Percentiles rank a stretch among this genome's conserved stretches.
These are phyloP conservation scores for Candida dubliniensis DNA, from an alignment of 1,139 yeast species.

Conservation along the genomic window DNA sequence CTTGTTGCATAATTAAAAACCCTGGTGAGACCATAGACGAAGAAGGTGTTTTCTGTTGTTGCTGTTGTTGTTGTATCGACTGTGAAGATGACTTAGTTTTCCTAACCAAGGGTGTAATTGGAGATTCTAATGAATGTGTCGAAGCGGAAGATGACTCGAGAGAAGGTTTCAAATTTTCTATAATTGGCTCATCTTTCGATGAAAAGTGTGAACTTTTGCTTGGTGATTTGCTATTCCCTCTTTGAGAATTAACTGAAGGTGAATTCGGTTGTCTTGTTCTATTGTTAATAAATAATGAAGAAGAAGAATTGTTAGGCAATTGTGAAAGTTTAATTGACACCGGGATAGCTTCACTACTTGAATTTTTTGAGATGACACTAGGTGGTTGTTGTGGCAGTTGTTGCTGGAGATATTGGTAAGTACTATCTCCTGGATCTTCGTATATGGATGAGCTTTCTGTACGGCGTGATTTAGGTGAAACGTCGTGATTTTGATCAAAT, in stretches of 20 bases:
- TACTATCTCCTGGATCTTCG: not conserved
- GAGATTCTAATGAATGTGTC: not conserved
- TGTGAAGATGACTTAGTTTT: not conserved
- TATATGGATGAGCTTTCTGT: slow-evolving; percentile 1
- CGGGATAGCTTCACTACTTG: slow-evolving; percentile 6
- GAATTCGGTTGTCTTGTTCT: not conserved
- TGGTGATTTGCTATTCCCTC: not conserved
- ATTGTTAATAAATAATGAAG: slow-evolving; percentile 1
- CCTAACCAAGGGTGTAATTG: not conserved
- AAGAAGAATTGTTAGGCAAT: slow-evolving; percentile 3
- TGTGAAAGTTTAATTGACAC: slow-evolving; percentile 5
- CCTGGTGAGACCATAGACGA: not conserved
- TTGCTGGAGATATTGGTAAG: not conserved
- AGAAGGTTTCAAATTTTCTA: not conserved
- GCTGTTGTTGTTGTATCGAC: not conserved
- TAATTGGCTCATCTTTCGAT: not conserved
- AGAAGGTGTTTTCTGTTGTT: not conserved
- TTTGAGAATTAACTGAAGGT: not conserved
- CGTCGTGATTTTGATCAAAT: slow-evolving; percentile 1
- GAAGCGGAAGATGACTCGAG: not conserved
- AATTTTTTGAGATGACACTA: not conserved
- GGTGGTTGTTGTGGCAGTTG: not conserved
- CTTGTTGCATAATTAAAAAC: not conserved
- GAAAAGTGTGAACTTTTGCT: not conserved
- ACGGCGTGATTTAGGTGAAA: not conserved